Conservation (phyloP, 2,329 filamentous ascomycete genomes). For the Diaporthe nobilis region DNA sequence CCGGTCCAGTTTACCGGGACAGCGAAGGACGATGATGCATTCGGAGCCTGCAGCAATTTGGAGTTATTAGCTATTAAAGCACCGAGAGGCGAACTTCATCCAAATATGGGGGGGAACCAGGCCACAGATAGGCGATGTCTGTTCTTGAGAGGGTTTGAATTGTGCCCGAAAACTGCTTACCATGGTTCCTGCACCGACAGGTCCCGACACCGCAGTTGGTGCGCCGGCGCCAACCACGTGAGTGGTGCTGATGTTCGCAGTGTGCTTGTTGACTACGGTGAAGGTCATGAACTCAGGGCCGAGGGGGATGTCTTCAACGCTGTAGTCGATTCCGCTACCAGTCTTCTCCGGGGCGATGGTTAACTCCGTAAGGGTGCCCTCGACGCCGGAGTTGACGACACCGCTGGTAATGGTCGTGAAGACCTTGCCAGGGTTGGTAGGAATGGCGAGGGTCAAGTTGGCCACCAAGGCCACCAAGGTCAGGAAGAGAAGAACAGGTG, state of each 20-base stretch:
- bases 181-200: slow-evolving; percentile 41
- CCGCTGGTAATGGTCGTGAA: not conserved
- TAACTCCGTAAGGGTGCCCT: not conserved
- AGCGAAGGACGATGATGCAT: slow-evolving; percentile 37
- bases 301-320: not conserved
- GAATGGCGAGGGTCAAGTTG: not conserved
- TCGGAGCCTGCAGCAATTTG: not conserved
- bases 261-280: slow-evolving; percentile 39
- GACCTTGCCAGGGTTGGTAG: not conserved
- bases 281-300: slow-evolving; percentile 35
- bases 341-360: not conserved
- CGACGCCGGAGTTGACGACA: not conserved
- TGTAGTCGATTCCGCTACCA: not conserved
- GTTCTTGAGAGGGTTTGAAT: too few species aligned
- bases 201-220: slow-evolving; percentile 32
- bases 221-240: slow-evolving; percentile 36
- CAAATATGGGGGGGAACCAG: too few species aligned
- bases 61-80: too few species aligned
- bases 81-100: too few species aligned
- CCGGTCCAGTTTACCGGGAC: slow-evolving; percentile 43
- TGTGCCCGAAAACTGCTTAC: too few species aligned
- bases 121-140: too few species aligned
- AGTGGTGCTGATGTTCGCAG: slow-evolving; percentile 40
- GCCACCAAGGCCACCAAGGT: not conserved
- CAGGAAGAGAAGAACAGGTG: not conserved